phyloP scores from a whole-genome alignment of 1,284 basidiomycete genomes.

The Irpex sp. region DNA sequence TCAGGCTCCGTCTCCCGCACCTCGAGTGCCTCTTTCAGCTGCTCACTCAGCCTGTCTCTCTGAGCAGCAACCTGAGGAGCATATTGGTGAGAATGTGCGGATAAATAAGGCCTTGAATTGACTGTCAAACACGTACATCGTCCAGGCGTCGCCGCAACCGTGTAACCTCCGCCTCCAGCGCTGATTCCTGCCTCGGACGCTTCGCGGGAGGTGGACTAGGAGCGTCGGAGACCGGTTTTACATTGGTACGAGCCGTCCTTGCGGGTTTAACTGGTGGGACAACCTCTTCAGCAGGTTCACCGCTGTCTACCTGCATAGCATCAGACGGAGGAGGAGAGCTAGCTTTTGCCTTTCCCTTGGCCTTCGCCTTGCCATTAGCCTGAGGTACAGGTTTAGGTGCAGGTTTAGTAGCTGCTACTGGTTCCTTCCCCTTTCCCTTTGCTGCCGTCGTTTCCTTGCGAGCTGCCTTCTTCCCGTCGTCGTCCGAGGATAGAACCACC shows the following conservation, averaged over 20 bases:
- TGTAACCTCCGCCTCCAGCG: slow-evolving; percentile 9
- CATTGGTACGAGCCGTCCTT: slow-evolving; percentile 4
- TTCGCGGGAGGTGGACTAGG: slow-evolving; percentile 1
- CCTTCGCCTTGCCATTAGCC: slow-evolving; percentile 12
- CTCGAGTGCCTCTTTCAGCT: slow-evolving; percentile 54
- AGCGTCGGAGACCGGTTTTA: not conserved
- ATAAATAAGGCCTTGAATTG: not conserved
- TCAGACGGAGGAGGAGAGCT: not conserved
- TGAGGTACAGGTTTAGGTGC: not conserved
- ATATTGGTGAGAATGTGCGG: not conserved
- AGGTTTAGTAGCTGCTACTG: not conserved
- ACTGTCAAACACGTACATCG: slow-evolving; percentile 7
- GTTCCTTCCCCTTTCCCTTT: slow-evolving; percentile 6
- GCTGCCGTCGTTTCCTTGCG: not conserved
- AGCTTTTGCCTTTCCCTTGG: slow-evolving; percentile 1
- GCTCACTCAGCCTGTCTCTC: slow-evolving; percentile 44
- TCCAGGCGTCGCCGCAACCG: slow-evolving; percentile 12
- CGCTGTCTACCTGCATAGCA: slow-evolving; percentile 11
- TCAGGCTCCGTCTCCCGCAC: slow-evolving; percentile 64
- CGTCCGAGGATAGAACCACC: slow-evolving; percentile 12
- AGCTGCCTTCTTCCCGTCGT: slow-evolving; percentile 2
- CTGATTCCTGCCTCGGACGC: slow-evolving; percentile 1
- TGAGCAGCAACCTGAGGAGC: slow-evolving; percentile 28
- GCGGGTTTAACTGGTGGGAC: slow-evolving; percentile 3
- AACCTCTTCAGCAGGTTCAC: not conserved